Evolutionary conservation across 2,329 filamentous ascomycete species (phyloP).

Genomic region (Geoglossum cookeanum): DNA sequence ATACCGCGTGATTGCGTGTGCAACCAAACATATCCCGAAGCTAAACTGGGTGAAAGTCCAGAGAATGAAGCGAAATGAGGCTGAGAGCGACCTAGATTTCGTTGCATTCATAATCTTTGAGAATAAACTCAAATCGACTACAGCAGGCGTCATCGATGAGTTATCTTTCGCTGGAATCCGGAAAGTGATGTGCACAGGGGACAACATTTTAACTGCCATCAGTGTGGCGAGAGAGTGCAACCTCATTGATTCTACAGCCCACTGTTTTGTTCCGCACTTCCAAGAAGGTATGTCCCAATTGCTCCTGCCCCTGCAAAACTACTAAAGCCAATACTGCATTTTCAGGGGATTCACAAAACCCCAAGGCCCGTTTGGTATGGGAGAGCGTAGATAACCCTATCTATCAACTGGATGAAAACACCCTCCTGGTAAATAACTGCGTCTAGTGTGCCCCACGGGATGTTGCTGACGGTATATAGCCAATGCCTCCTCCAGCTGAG

Average conservation of each 20-base stretch:
- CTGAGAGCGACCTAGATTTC: conserved; percentile 69
- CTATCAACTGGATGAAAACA: conserved; percentile 60
- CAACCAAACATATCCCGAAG: conserved; percentile 70
- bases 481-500: conserved; percentile 49
- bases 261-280: conserved; percentile 89
- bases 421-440: conserved; percentile 38
- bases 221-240: conserved; percentile 85
- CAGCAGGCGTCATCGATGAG: conserved; percentile 62
- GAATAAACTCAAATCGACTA: conserved; percentile 89
- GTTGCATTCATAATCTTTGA: conserved; percentile 96
- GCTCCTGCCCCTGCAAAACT: background rate
- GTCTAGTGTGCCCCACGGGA: background rate
- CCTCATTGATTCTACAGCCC: conserved; percentile 58
- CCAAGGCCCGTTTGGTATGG: conserved; percentile 61
- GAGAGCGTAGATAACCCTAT: conserved; percentile 82
- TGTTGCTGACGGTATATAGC: conserved; percentile 26
- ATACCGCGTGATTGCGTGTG: conserved; percentile 90
- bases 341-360: conserved; percentile 49
- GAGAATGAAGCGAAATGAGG: conserved; percentile 75
- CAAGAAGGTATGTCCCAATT: conserved; percentile 38
- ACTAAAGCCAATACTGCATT: conserved; percentile 5
- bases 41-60: conserved; percentile 88
- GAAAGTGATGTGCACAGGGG: conserved; percentile 90
- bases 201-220: conserved; percentile 93
- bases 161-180: conserved; percentile 67